These are phyloP conservation scores for Darksidea phi DNA, from an alignment of 495 filamentous ascomycete species.

Conservation along the genomic window DNA sequence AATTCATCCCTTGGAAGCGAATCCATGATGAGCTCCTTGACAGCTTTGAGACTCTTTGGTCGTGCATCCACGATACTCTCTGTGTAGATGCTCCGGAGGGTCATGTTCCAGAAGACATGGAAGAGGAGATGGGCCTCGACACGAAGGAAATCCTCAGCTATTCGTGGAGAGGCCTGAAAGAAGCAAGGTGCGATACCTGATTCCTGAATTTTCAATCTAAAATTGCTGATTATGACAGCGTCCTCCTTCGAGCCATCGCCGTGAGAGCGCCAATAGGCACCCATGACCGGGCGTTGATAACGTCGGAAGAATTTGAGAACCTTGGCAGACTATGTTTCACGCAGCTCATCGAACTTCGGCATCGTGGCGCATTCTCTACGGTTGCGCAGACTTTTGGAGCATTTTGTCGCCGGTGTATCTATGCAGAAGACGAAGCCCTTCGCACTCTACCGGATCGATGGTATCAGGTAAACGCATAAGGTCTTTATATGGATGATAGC, in stretches of 20 bases:
- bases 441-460: conserved; percentile 52
- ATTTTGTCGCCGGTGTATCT: conserved; percentile 62
- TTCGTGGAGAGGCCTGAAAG: conserved; percentile 87
- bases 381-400: conserved; percentile 82
- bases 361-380: conserved; percentile 90
- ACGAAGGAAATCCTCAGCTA: conserved; percentile 91
- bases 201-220: too few relatives aligned
- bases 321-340: conserved; percentile 72
- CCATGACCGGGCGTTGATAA: neutral
- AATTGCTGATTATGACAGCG: conserved; percentile 42
- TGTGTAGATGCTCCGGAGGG: conserved; percentile 93
- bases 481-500: neutral
- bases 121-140: conserved; percentile 62
- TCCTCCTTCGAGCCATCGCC: conserved; percentile 59
- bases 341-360: conserved; percentile 78
- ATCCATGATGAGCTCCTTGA: conserved; percentile 57
- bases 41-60: conserved; percentile 68
- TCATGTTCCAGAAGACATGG: conserved; percentile 69
- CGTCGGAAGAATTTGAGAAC: conserved; percentile 47
- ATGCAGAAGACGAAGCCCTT: conserved; percentile 45
- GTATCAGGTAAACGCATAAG: conserved; percentile 60
- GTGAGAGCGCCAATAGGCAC: conserved; percentile 40
- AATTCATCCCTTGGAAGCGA: conserved; percentile 23
- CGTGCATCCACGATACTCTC: conserved; percentile 67
- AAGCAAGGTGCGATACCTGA: conserved; percentile 65